Conservation (phyloP, 768 basidiomycete species). For the Lactarius sp. region DNA sequence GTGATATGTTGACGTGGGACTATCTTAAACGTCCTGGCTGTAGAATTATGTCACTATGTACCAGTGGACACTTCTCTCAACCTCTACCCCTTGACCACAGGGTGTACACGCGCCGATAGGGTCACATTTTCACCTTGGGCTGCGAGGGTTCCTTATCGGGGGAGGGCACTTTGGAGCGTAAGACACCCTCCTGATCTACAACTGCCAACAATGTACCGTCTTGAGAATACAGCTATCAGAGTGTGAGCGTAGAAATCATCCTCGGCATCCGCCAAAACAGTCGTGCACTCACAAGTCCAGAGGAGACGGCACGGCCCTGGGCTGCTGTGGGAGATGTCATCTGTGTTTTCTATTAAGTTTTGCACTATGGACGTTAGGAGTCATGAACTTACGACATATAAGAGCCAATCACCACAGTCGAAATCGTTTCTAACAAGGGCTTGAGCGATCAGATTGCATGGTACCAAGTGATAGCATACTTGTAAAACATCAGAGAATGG, state of each 20-base stretch:
- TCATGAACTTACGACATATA: conserved; percentile 57
- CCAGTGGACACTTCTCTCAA: not conserved
- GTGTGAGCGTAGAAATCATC: not conserved
- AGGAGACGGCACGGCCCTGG: conserved; percentile 13
- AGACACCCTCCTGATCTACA: conserved; percentile 22
- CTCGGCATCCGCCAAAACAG: not conserved
- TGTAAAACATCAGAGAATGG: conserved; percentile 77
- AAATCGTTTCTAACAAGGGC: conserved; percentile 53
- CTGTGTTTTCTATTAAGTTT: not conserved
- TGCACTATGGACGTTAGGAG: not conserved
- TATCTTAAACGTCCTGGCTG: not conserved
- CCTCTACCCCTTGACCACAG: not conserved
- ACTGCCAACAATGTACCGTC: conserved; percentile 20
- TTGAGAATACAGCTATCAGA: conserved; percentile 18
- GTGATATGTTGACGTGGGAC: not conserved
- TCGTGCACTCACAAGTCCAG: conserved; percentile 16
- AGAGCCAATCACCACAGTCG: conserved; percentile 73
- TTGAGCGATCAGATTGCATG: not conserved
- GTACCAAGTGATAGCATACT: conserved; percentile 39
- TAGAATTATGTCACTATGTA: not conserved
- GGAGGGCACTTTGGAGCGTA: conserved; percentile 17
- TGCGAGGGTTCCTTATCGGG: not conserved
- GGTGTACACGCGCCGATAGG: not conserved
- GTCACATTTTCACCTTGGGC: conserved; percentile 21
- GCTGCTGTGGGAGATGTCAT: conserved; percentile 10